Percentiles rank a stretch among this genome's conserved stretches.
Evolutionary conservation across 2,329 filamentous ascomycete species (phyloP).

Genomic region (Scedosporium apiospermum): DNA sequence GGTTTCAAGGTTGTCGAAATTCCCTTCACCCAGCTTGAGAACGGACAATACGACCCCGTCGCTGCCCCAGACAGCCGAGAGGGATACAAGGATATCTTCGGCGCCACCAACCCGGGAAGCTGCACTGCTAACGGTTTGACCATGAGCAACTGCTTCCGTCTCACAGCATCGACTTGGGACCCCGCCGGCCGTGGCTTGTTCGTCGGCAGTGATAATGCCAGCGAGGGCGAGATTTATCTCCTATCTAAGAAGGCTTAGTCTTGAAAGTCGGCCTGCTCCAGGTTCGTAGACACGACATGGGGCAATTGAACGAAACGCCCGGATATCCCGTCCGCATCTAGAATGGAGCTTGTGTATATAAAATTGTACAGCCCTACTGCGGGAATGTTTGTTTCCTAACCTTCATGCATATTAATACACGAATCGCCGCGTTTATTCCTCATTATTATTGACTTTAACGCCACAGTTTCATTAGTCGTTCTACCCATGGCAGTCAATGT

Average conservation of each 20-base stretch:
- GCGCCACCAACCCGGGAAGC: constrained; percentile 19
- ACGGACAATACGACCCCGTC: constrained; percentile 20
- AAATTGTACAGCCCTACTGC: too few species aligned
- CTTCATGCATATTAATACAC: too few species aligned
- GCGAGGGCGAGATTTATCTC: constrained; percentile 15
- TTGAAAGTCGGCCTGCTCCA: too few species aligned
- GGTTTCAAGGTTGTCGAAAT: constrained; percentile 28
- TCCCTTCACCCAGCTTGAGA: constrained; percentile 18
- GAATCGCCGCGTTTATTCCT: too few species aligned
- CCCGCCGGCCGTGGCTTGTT: constrained; percentile 12
- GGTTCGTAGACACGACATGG: too few species aligned
- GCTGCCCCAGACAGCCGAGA: constrained; percentile 18
- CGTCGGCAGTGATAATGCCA: constrained; percentile 15
- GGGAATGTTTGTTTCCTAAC: too few species aligned
- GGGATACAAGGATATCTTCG: constrained; percentile 22
- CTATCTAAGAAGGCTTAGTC: constrained; percentile 11
- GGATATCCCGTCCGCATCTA: too few species aligned
- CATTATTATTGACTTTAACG: too few species aligned
- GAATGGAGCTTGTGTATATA: too few species aligned
- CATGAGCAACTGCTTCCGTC: constrained; percentile 14
- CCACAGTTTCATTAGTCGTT: too few species aligned
- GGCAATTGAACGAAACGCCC: too few species aligned
- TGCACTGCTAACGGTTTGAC: constrained; percentile 8
- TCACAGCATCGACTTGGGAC: constrained; percentile 14
- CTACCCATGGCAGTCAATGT: too few species aligned